Evolutionary conservation across 257 asterid genomes (phyloP).

Genomic region (Nicotiana knightiana): DNA sequence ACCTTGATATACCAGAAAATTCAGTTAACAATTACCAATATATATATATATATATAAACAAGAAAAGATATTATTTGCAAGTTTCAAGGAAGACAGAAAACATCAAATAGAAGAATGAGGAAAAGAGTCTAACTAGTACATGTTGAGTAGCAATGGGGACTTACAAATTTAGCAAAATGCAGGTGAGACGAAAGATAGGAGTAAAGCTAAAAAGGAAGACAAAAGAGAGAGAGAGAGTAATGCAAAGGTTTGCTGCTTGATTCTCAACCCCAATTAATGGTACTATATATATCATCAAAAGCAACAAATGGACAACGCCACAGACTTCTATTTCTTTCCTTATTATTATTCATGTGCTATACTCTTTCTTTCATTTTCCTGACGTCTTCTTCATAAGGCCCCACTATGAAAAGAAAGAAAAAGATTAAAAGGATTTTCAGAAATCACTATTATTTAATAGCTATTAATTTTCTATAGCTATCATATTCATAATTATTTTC

Average conservation of each 20-base stretch:
- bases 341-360: constrained; percentile 2
- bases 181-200: constrained; percentile 1
- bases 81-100: not conserved
- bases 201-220: not conserved
- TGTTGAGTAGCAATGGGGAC: constrained; percentile 17
- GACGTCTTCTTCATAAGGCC: not conserved
- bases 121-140: not conserved
- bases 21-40: not conserved
- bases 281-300: not conserved
- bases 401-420: constrained; percentile 27
- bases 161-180: not conserved
- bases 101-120: constrained; percentile 4
- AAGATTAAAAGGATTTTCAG: not conserved
- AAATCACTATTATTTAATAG: too few species aligned
- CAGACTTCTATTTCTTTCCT: constrained; percentile 13
- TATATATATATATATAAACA: not conserved
- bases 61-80: not conserved
- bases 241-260: constrained; percentile 32
- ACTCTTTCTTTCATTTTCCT: constrained; percentile 7
- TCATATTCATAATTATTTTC: too few species aligned
- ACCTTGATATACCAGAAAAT: not conserved
- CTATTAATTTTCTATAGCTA: too few species aligned
- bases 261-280: constrained; percentile 25
- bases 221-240: constrained; percentile 2
- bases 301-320: not conserved